Conservation (phyloP, 352 stramenopile genomes). For the Phytopythium oedochilum region DNA sequence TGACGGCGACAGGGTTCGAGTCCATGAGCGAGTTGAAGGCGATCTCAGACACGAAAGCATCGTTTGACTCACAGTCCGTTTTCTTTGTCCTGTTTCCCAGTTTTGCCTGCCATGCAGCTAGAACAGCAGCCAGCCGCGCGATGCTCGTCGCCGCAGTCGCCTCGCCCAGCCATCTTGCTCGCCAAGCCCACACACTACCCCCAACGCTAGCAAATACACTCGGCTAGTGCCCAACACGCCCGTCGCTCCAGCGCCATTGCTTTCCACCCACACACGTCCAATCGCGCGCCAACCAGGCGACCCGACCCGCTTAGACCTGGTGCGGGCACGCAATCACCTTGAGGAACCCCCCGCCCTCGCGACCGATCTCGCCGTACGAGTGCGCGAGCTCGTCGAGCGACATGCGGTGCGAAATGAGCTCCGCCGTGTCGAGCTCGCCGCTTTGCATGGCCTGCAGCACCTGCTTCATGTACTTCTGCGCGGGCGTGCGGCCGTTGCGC, state of each 20-base stretch:
- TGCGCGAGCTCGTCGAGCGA: conserved; percentile 50
- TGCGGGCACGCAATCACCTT: conserved; percentile 58
- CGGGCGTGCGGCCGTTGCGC: conserved; percentile 36
- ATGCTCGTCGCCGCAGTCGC: neutral
- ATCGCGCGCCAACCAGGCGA: neutral
- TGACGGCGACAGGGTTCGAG: too few relatives aligned
- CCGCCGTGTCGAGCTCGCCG: conserved; percentile 44
- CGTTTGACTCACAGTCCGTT: too few relatives aligned
- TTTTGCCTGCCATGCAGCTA: neutral
- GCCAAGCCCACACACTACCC: neutral
- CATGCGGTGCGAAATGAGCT: conserved; percentile 52
- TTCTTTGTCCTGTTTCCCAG: neutral
- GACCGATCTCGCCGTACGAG: conserved; percentile 41
- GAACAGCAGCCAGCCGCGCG: neutral
- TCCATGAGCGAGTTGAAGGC: too few relatives aligned
- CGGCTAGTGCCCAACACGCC: neutral
- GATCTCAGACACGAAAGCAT: too few relatives aligned
- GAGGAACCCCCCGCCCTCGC: conserved; percentile 53
- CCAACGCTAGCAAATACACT: neutral
- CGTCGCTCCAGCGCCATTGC: too few relatives aligned
- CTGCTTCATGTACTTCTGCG: conserved; percentile 55
- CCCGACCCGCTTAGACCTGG: conserved; percentile 12
- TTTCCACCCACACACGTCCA: too few relatives aligned
- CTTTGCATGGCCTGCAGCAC: conserved; percentile 51
- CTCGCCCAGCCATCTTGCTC: neutral